phyloP scores from a whole-genome alignment of 2,329 filamentous ascomycete species.

The Clarireedia paspali region DNA sequence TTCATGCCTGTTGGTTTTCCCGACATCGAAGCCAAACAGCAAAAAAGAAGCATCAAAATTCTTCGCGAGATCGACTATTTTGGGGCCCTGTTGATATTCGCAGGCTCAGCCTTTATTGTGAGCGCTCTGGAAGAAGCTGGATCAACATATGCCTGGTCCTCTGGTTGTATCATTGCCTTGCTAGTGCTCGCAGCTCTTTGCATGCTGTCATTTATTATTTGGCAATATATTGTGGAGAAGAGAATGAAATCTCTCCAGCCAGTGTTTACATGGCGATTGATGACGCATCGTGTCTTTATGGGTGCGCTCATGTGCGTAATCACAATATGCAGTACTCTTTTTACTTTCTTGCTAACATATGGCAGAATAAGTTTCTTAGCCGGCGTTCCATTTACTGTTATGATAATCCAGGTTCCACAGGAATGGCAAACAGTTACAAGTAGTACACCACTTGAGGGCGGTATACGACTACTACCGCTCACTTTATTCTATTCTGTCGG shows the following conservation, averaged over 20 bases:
- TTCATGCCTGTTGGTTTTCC: neutral
- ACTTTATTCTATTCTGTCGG: neutral
- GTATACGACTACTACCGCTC: neutral
- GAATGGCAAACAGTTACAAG: constrained; percentile 10
- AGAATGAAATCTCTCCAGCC: constrained; percentile 10
- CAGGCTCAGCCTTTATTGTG: neutral
- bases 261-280: constrained; percentile 11
- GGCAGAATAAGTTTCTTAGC: constrained; percentile 9
- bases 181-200: neutral
- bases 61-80: neutral
- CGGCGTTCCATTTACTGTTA: constrained; percentile 12
- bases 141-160: neutral
- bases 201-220: constrained; percentile 28
- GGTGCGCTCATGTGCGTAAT: constrained; percentile 13
- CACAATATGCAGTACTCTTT: too few species aligned
- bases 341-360: neutral
- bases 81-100: neutral
- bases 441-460: constrained; percentile 1
- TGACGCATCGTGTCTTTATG: constrained; percentile 10
- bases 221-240: constrained; percentile 20
- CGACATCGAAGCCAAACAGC: neutral
- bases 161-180: neutral
- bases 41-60: too few species aligned
- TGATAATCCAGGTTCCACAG: constrained; percentile 14
- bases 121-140: neutral